Conservation (phyloP, 2,329 filamentous ascomycete species). For the Seiridium unicorne region DNA sequence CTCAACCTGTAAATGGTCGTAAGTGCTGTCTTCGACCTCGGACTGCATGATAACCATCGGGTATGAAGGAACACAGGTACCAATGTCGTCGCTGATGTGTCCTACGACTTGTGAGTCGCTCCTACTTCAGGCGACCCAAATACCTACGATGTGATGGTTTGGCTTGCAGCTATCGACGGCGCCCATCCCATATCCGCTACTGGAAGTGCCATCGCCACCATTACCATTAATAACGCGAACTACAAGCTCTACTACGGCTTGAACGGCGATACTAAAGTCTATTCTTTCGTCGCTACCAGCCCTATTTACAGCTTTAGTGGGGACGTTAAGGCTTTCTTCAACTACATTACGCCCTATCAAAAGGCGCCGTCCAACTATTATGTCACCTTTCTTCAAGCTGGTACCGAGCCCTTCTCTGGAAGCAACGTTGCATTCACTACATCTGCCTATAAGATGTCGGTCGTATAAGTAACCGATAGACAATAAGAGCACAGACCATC, state of each 20-base stretch:
- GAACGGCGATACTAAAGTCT: conserved; percentile 54
- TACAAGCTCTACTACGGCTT: conserved; percentile 54
- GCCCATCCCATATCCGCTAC: conserved; percentile 27
- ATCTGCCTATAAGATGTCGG: conserved; percentile 31
- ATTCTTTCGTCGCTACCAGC: conserved; percentile 37
- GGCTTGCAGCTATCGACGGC: conserved; percentile 2
- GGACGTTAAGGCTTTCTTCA: conserved; percentile 52
- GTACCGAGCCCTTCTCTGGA: conserved; percentile 51
- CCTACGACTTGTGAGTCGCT: neutral
- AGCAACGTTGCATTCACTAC: conserved; percentile 42
- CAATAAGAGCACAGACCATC: too few relatives aligned
- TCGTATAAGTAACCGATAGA: neutral
- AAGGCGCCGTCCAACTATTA: conserved; percentile 45
- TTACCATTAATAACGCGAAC: conserved; percentile 44
- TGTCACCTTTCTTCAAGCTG: conserved; percentile 46
- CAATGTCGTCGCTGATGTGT: neutral
- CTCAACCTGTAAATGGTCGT: conserved; percentile 31
- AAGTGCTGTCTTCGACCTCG: conserved; percentile 5
- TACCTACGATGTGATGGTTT: conserved; percentile 2
- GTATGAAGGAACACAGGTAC: neutral
- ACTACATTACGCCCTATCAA: conserved; percentile 45
- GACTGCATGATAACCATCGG: neutral
- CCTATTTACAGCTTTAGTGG: conserved; percentile 46
- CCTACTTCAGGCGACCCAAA: neutral
- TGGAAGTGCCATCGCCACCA: conserved; percentile 47